Conservation (phyloP, 208 protist species). For the Leishmania martiniquensis region DNA sequence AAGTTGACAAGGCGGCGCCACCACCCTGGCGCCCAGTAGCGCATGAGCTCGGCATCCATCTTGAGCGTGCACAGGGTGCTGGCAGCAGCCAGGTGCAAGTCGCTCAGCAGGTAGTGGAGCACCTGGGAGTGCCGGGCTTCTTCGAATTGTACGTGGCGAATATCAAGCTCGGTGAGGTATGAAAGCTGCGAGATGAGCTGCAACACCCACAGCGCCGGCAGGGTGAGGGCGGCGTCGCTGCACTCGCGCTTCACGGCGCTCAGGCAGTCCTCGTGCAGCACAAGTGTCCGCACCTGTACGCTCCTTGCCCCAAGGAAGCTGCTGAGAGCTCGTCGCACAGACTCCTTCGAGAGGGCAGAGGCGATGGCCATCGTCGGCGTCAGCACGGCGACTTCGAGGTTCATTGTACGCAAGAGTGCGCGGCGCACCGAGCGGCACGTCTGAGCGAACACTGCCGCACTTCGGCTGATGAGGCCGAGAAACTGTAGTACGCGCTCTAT, state of each 20-base stretch:
- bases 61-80: conserved; percentile 60
- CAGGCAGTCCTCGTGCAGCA: conserved; percentile 38
- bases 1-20: conserved; percentile 67
- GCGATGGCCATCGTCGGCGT: conserved; percentile 45
- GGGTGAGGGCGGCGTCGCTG: conserved; percentile 31
- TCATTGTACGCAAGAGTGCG: conserved; percentile 24
- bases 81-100: conserved; percentile 68
- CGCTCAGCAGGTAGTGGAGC: conserved; percentile 59
- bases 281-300: conserved; percentile 37
- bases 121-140: conserved; percentile 19
- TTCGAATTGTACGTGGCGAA: conserved; percentile 70
- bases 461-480: conserved; percentile 21
- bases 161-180: conserved; percentile 55
- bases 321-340: conserved; percentile 29
- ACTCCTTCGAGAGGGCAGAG: conserved; percentile 20
- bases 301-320: conserved; percentile 38
- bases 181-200: conserved; percentile 51
- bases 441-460: conserved; percentile 36
- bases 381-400: conserved; percentile 39
- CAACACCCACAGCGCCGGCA: conserved; percentile 34
- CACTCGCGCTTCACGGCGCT: conserved; percentile 31
- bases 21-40: conserved; percentile 73
- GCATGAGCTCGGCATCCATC: conserved; percentile 55
- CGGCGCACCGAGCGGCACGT: conserved; percentile 58
- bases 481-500: conserved; percentile 47